Conservation (phyloP, 129 eudicot species). For the Tagetes erecta region DNA sequence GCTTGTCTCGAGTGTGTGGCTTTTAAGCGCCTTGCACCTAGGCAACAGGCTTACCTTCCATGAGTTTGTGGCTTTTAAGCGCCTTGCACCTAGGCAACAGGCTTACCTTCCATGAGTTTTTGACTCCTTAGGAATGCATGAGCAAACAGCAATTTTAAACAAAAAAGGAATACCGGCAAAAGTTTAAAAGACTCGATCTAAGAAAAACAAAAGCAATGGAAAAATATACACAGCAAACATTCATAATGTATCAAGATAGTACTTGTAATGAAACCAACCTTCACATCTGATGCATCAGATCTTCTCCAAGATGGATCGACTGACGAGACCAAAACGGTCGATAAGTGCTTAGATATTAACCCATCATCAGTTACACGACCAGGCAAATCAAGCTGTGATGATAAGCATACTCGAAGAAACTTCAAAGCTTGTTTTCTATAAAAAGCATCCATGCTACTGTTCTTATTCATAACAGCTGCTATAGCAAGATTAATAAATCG, state of each 20-base stretch:
- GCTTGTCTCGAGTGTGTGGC: too few species aligned
- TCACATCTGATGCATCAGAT: conserved; percentile 81
- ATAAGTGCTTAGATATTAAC: conserved; percentile 57
- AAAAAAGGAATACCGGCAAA: background rate
- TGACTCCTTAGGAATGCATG: too few species aligned
- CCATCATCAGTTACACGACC: conserved; percentile 72
- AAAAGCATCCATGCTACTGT: conserved; percentile 67
- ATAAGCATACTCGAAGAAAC: conserved; percentile 84
- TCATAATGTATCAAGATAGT: background rate
- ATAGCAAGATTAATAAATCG: conserved; percentile 96
- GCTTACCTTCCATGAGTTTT: too few species aligned
- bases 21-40: too few species aligned
- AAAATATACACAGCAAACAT: background rate
- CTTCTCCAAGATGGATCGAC: conserved; percentile 81
- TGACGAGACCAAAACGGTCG: conserved; percentile 66
- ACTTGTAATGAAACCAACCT: conserved; percentile 53
- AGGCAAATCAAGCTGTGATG: conserved; percentile 93
- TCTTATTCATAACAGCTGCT: conserved; percentile 83
- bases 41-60: too few species aligned
- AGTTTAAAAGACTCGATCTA: background rate
- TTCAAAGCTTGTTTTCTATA: conserved; percentile 93
- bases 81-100: too few species aligned
- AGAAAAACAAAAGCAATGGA: conserved; percentile 1
- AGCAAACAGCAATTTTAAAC: background rate
- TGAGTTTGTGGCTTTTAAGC: too few species aligned